Base-by-base conservation (phyloP, 2,329 filamentous ascomycete genomes). In the Orbilia blumenaviensis region DNA sequence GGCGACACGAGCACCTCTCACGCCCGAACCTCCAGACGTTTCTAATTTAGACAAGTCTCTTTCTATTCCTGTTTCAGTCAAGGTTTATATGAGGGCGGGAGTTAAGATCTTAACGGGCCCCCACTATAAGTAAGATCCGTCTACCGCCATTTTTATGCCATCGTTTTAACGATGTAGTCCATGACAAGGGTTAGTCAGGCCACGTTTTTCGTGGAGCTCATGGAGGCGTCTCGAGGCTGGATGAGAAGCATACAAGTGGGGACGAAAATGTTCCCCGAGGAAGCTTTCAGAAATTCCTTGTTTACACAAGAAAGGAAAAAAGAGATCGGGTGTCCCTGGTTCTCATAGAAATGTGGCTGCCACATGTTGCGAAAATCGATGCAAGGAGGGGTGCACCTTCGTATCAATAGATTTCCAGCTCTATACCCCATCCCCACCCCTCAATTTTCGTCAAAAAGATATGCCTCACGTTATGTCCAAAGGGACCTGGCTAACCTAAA, bases 351-450 rank as follows among this genome's bases (percentile, higher is more conserved):
- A 1, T 54, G 66, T 71, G 66, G 66, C 66, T 60, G 66, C 66
- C 66, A 71, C 66, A 60, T 71, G 61, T 41, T 71, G 25, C 34
- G 34, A 66, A 18, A 50, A 27, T 60, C 36, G 46, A 46, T 69
- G 66, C 66, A 62, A 54, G 56, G 29, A n/a, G 52, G 18, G 16
- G 52, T 63, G 56, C 36, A 63, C 38, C 44, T 62, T 52, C 12
- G 56, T 46, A 62, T 71, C 44, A 56, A 62, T 69, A 69, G 29
- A 34, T 56, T 46, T 16, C 25, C 2, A 27, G 38, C 63, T 27
- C 6, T 63, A 71, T 71, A 63, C 66, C 56, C 29, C 23, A 21
- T 36, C 66, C 48, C 38, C 50, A 54, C 34, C 46, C 41, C 6
- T 66, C 46, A 29, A 21, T 44, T 10, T 50, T n/a, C 32, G 56